A percentile compares a stretch with the other conserved stretches of the same genome.
phyloP scores from a whole-genome alignment of 306 rosid genomes.

The Argentina anserina region DNA sequence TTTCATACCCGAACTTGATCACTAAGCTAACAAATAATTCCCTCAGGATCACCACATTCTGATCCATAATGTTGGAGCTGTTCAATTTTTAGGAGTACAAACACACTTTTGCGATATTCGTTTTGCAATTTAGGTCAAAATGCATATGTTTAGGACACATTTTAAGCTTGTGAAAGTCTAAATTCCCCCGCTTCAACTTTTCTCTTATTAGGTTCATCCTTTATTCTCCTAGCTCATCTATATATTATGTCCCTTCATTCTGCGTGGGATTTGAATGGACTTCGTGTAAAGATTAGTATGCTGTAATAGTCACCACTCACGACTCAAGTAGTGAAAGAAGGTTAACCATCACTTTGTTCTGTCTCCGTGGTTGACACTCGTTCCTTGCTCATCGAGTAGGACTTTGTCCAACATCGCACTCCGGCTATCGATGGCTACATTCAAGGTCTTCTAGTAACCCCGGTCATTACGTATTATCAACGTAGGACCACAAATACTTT shows the following conservation, averaged over 20 bases:
- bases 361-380: background rate
- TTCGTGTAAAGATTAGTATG: background rate
- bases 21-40: background rate
- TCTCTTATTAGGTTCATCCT: background rate
- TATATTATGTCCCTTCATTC: background rate
- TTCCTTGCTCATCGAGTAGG: background rate
- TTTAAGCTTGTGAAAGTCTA: background rate
- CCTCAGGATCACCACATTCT: background rate
- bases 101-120: background rate
- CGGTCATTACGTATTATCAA: background rate
- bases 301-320: background rate
- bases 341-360: background rate
- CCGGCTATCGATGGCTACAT: background rate
- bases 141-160: background rate
- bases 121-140: background rate
- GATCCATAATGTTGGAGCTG: background rate
- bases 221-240: background rate
- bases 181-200: background rate
- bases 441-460: background rate
- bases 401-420: background rate
- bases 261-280: slow-evolving; percentile 1
- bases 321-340: background rate
- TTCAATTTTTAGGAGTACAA: background rate
- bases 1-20: background rate
- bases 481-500: background rate